phyloP scores from a whole-genome alignment of 1,284 basidiomycete species.

The Kalmanozyma brasiliensis region DNA sequence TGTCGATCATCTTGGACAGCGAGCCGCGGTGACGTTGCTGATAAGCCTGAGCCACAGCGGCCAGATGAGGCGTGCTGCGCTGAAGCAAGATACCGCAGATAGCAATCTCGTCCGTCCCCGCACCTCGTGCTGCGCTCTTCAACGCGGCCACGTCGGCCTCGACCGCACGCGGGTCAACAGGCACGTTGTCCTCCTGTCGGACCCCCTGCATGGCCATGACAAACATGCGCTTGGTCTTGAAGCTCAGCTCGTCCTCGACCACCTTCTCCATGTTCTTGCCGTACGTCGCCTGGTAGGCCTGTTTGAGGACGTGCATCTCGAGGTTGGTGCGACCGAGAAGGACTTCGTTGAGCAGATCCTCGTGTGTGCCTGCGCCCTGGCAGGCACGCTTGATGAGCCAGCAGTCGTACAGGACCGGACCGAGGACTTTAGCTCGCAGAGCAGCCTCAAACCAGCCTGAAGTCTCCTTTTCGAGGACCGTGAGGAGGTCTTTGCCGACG shows the following conservation, averaged over 20 bases:
- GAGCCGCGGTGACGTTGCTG: slow-evolving; percentile 39
- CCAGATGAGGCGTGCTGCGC: slow-evolving; percentile 60
- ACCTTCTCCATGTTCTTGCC: slow-evolving; percentile 60
- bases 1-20: slow-evolving; percentile 59
- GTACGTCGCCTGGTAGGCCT: slow-evolving; percentile 58
- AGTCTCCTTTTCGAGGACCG: slow-evolving; percentile 64
- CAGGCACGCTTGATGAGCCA: slow-evolving; percentile 63
- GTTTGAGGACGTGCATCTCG: slow-evolving; percentile 64
- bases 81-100: slow-evolving; percentile 65
- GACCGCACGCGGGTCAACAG: slow-evolving; percentile 45
- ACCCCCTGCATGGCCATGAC: slow-evolving; percentile 62
- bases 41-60: slow-evolving; percentile 63
- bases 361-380: slow-evolving; percentile 65
- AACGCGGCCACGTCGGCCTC: slow-evolving; percentile 46
- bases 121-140: slow-evolving; percentile 43
- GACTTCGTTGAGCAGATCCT: slow-evolving; percentile 65
- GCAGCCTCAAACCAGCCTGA: slow-evolving; percentile 62
- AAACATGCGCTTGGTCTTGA: slow-evolving; percentile 66
- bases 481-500: slow-evolving; percentile 61
- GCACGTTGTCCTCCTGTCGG: slow-evolving; percentile 54
- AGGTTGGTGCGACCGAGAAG: slow-evolving; percentile 59
- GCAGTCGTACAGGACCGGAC: slow-evolving; percentile 63
- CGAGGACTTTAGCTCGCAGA: slow-evolving; percentile 57
- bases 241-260: slow-evolving; percentile 65
- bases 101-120: slow-evolving; percentile 60